Percentiles rank a stretch among this genome's conserved stretches.
Evolutionary conservation across 768 basidiomycete genomes (phyloP).

Genomic region (Cyathus striatus): DNA sequence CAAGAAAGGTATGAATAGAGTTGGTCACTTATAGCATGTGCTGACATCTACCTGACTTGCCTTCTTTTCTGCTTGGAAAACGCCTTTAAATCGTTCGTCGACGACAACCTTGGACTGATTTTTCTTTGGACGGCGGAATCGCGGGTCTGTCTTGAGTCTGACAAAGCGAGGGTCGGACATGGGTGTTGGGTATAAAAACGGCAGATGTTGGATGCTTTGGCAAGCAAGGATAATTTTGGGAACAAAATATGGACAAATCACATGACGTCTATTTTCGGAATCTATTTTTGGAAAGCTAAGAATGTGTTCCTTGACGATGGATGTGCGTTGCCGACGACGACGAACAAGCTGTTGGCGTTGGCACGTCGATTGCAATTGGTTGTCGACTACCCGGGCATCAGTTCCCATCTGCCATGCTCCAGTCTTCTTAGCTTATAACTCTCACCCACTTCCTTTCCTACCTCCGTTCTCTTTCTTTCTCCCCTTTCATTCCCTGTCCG

Average conservation of each 20-base stretch:
- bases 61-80: slow-evolving; percentile 51
- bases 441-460: slow-evolving; percentile 12
- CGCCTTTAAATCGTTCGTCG: slow-evolving; percentile 86
- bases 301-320: too few relatives aligned
- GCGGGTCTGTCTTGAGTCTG: slow-evolving; percentile 83
- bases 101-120: slow-evolving; percentile 78
- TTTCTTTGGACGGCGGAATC: slow-evolving; percentile 84
- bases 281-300: too few relatives aligned
- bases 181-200: too few relatives aligned
- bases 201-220: too few relatives aligned
- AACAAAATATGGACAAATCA: too few relatives aligned
- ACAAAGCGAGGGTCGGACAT: slow-evolving; percentile 90
- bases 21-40: background rate
- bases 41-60: slow-evolving; percentile 11
- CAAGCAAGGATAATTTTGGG: too few relatives aligned
- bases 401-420: too few relatives aligned
- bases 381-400: too few relatives aligned
- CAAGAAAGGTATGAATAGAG: background rate
- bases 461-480: slow-evolving; percentile 14
- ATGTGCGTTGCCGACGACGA: background rate
- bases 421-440: too few relatives aligned
- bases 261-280: too few relatives aligned
- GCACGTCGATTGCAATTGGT: too few relatives aligned
- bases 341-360: background rate
- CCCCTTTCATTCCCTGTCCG: slow-evolving; percentile 3